Conservation (phyloP, 768 basidiomycete species). For the Auricularia cornea region DNA sequence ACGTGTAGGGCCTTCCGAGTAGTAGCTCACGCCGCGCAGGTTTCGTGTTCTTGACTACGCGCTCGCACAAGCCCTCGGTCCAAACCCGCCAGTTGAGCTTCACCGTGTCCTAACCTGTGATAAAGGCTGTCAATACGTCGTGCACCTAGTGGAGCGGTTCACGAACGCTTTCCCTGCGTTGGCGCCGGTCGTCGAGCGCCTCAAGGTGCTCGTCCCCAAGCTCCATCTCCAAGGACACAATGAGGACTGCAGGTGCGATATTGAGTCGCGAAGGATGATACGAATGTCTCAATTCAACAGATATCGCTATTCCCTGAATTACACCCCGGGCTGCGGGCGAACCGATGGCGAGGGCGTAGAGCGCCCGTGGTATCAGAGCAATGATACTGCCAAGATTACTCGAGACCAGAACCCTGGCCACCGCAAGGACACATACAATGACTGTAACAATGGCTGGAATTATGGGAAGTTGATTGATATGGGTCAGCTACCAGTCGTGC, state of each 20-base stretch:
- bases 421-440: conserved; percentile 27
- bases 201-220: conserved; percentile 12
- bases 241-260: conserved; percentile 14
- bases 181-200: neutral
- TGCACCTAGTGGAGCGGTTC: conserved; percentile 10
- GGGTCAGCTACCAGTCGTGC: conserved; percentile 9
- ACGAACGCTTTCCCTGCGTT: conserved; percentile 9
- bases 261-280: too few relatives aligned
- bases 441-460: conserved; percentile 26
- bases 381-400: conserved; percentile 23
- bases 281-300: too few relatives aligned
- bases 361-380: conserved; percentile 27
- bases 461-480: conserved; percentile 27
- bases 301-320: conserved; percentile 2
- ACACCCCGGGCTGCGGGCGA: conserved; percentile 11
- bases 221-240: conserved; percentile 17
- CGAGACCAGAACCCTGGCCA: conserved; percentile 29
- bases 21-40: conserved; percentile 1
- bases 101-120: conserved; percentile 9
- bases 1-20: too few relatives aligned
- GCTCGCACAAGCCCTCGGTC: conserved; percentile 1
- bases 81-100: neutral
- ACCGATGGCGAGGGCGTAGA: conserved; percentile 33
- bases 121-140: conserved; percentile 12
- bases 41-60: neutral